Base-by-base conservation (phyloP, 2,329 filamentous ascomycete genomes). In the Neofusicoccum sp. region DNA sequence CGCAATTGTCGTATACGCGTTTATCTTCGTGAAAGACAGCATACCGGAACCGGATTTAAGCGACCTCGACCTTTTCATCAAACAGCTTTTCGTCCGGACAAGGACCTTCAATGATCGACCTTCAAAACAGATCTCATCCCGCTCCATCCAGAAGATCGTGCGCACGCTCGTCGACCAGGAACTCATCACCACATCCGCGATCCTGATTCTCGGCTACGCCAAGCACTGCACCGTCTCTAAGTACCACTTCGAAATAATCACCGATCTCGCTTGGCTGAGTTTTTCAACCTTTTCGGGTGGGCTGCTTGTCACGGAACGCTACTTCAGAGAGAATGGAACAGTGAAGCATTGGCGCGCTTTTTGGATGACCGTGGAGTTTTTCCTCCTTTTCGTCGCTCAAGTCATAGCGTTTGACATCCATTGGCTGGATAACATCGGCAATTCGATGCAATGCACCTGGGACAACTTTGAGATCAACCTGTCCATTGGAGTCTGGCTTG, bases 181-280 rank as follows among this genome's bases (percentile, higher is more conserved):
- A 57, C 28, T 61, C 11, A 26, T 56, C 36, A 61, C 59, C 36
- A 38, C 48, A 34, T 36, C 56, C 14, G 16, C 59, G n/a, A 41
- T 61, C 12, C 40, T 56, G 3, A 33, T 31, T 12, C 16, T 61
- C 20, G 59, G 49, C 20, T 61, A 57, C 28, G 40, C 26, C 1
- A 38, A 43, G 24, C 49, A 61, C 48, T 61, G 49, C 49, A 61
- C n/a, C 36, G 44, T 61, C 28, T 57, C 59, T 1, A 30, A 26
- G 16, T 53, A 38, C 36, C 59, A 61, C 24, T 61, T 61, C 59
- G 16, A 36, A 34, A 40, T 61, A 31, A 53, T 61, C 40, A 20
- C 44, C n/a, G 28, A 26, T 28, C 59, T 61, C 14, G 36, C 59
- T 31, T 61, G 49, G 48, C 56, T 61, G 49, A 48, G n/a, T 16